Evolutionary conservation across 495 filamentous ascomycete genomes (phyloP), one percentile per base, ranked within the genome.

Genomic region (Coniosporium apollinis): DNA sequence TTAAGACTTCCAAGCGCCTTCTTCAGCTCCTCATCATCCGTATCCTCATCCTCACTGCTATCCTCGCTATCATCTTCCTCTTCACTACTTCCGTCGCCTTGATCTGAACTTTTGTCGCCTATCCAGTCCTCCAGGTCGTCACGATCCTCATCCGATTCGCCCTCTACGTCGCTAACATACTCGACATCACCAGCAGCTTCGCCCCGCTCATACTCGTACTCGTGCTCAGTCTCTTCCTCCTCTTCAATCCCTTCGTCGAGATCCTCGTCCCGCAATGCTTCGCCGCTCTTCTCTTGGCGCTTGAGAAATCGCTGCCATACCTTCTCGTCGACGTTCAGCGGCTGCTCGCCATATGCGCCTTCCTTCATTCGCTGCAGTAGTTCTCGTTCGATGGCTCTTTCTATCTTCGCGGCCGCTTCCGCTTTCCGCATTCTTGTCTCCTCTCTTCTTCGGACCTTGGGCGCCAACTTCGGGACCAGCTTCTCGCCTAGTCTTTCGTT

Each of bases 301-400:
- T 76, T 74, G 30, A 97, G 67, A 18, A 97, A 91, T 70, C 83
- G 89, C 76, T 94, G 93, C 89, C 89, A 97, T 42, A 97, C 84
- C 10, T 64, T 65, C 56, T 91, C 82, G 52, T 89, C 85, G 11
- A 89, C 83, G 60, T 97, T 97, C 39, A 97, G 57, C 26, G 91
- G 89, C 51, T 79, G 70, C 51, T 94, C 85, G 28, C 89, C 91
- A 63, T 96, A 97, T 1, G 87, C 87, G 25, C 89, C 89, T 54
- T 81, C 85, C 40, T 83, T 64, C 57, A 97, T 58, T 38, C 91
- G 61, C 57, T 96, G 86, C 48, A 97, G 79, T 45, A 97, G 64
- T 57, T 96, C 89, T 34, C 92, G 69, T 70, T 97, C 89, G 62
- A 96, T 96, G 6, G 82, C 80, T 40, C 83, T 66, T 67, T 97